Conservation (phyloP, 2,329 filamentous ascomycete species). For the Microcyclospora tardicrescens region DNA sequence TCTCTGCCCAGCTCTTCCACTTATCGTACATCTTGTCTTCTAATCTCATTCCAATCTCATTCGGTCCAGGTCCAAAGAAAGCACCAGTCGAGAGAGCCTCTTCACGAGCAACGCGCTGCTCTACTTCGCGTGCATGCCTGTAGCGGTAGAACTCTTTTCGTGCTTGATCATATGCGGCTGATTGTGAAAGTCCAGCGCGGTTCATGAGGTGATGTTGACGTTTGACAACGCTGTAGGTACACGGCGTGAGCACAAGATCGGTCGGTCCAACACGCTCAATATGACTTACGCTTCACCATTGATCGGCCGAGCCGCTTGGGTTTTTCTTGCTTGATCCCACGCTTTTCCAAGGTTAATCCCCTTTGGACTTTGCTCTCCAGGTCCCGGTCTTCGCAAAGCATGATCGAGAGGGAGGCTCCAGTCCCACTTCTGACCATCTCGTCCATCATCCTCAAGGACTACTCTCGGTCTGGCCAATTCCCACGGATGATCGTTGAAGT, state of each 20-base stretch:
- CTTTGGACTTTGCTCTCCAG: constrained; percentile 6
- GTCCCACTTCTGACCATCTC: constrained; percentile 61
- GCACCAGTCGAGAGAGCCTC: constrained; percentile 78
- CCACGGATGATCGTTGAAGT: constrained; percentile 94
- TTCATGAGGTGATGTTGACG: constrained; percentile 78
- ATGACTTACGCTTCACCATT: constrained; percentile 42
- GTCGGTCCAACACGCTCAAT: not conserved
- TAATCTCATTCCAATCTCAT: constrained; percentile 68
- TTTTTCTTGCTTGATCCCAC: constrained; percentile 33
- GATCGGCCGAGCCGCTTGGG: constrained; percentile 61
- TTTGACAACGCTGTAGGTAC: constrained; percentile 63
- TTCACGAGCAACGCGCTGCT: constrained; percentile 70
- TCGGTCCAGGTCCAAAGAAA: constrained; percentile 66
- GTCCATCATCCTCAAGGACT: constrained; percentile 73
- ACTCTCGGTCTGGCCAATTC: constrained; percentile 81
- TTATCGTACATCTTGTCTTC: constrained; percentile 68
- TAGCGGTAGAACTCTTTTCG: constrained; percentile 83
- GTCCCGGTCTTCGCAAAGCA: constrained; percentile 9
- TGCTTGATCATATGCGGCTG: constrained; percentile 69
- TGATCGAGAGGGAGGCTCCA: constrained; percentile 48
- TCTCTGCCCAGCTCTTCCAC: constrained; percentile 71
- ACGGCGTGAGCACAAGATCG: constrained; percentile 4
- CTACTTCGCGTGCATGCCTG: constrained; percentile 70
- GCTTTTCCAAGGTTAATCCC: constrained; percentile 33
- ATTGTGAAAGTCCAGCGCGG: constrained; percentile 23